Base-by-base conservation (phyloP, 495 filamentous ascomycete genomes). In the Alectoria sarmentosa region DNA sequence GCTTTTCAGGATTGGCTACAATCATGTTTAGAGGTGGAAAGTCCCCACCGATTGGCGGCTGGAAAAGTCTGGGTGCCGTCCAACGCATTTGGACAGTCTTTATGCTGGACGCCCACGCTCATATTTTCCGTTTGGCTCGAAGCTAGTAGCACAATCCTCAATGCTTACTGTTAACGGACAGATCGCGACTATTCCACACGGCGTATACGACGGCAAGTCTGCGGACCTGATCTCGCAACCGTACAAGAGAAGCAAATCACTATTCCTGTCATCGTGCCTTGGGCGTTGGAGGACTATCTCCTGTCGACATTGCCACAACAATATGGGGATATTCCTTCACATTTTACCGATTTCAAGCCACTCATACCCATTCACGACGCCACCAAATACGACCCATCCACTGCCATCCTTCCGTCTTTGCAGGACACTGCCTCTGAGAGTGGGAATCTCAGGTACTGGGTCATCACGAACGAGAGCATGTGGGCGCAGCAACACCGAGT, bases 401-500 rank as follows among this genome's bases (percentile, higher is more conserved):
- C 14, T 14, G 34, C 52, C 9, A 32, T 30, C 17, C 46, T 72
- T 5, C 70, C 71, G 28, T 58, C 65, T 15, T 49, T 73, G 11
- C 60, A 36, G 28, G 63, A 66, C 32, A 69, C 58, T 36, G 46
- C 26, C 3, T 38, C 34, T 17, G 71, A 69, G 23, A 56, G 58
- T 13, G 70, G 70, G n/a, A 75, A 75, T 49, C 63, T 72, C 4
- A 65, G 71, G n/a, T 73, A 68, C 39, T 77, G 75, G 73, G 61
- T 77, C 2, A 69, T 77, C 13, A 73, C 73, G 9, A 74, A 76
- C 52, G 58, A 71, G 36, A 68, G 65, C 41, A 76, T 77, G 72
- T 77, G 75, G 75, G 75, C 74, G 39, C 65, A 69, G 41, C 67
- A 75, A 17, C 52, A 76, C 64, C 64, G 66, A 13, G 64, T 58